Evolutionary conservation across 2,329 filamentous ascomycete genomes (phyloP).

Genomic region (Ceratocystis colombiana): DNA sequence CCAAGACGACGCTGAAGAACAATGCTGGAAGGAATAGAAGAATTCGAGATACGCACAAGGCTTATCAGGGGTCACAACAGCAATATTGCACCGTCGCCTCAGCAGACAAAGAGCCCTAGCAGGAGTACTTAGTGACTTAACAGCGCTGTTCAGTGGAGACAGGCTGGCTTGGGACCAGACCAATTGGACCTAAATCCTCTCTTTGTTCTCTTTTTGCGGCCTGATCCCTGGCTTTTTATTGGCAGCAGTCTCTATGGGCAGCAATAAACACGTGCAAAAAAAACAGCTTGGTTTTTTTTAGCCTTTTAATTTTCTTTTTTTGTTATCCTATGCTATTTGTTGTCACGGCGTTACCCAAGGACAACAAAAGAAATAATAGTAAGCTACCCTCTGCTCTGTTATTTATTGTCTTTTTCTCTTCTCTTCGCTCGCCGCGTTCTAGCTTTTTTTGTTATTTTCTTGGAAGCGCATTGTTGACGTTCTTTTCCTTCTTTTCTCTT

Average conservation of each 20-base stretch:
- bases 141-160: background rate
- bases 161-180: background rate
- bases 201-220: slow-evolving; percentile 11
- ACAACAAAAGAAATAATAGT: background rate
- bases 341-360: slow-evolving; percentile 18
- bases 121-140: background rate
- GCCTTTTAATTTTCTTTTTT: background rate
- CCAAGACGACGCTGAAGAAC: background rate
- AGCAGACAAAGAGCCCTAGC: background rate
- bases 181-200: background rate
- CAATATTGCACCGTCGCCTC: background rate
- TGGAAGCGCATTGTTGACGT: background rate
- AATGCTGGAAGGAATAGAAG: background rate
- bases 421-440: slow-evolving; percentile 6
- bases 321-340: slow-evolving; percentile 8
- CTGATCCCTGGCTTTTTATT: background rate
- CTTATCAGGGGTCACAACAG: background rate
- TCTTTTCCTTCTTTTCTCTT: background rate
- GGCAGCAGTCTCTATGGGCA: background rate
- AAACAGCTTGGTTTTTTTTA: background rate
- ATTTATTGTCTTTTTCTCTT: background rate
- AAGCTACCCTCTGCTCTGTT: background rate
- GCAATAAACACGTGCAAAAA: slow-evolving; percentile 1
- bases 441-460: background rate
- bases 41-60: background rate